Percentiles rank a stretch among this genome's conserved stretches.
These are phyloP conservation scores for Paecilomyces niveus DNA, from an alignment of 2,329 filamentous ascomycete species.

Conservation along the genomic window DNA sequence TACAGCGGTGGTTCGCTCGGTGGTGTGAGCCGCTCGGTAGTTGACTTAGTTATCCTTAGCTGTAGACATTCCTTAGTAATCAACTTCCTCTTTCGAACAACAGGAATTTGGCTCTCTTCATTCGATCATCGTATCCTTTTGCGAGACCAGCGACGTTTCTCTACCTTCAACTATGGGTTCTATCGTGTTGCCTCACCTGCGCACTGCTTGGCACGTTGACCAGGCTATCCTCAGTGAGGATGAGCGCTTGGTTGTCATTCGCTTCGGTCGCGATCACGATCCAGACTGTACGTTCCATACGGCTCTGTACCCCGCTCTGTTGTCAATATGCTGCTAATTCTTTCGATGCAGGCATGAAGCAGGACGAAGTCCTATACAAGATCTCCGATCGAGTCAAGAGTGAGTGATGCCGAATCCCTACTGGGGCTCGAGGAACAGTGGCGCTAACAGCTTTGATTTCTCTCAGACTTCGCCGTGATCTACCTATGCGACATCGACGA, in stretches of 20 bases:
- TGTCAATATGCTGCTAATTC: slow-evolving; percentile 10
- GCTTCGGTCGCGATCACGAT: slow-evolving; percentile 83
- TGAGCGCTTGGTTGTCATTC: slow-evolving; percentile 86
- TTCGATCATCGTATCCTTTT: background rate
- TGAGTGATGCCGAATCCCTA: slow-evolving; percentile 8
- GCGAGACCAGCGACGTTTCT: background rate
- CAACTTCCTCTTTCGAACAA: too few relatives aligned
- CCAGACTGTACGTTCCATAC: slow-evolving; percentile 54
- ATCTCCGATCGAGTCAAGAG: slow-evolving; percentile 89
- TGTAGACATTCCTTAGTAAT: too few relatives aligned
- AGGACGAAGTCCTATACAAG: slow-evolving; percentile 91
- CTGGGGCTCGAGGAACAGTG: background rate
- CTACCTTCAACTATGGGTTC: slow-evolving; percentile 56
- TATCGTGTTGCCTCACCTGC: slow-evolving; percentile 84
- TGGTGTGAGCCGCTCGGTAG: too few relatives aligned
- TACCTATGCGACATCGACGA: slow-evolving; percentile 91
- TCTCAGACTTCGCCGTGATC: slow-evolving; percentile 47
- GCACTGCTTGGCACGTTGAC: slow-evolving; percentile 95
- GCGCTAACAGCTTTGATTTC: background rate
- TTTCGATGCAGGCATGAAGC: slow-evolving; percentile 50
- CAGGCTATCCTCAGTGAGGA: slow-evolving; percentile 89
- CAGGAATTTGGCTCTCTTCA: too few relatives aligned
- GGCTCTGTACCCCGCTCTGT: background rate
- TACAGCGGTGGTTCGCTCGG: too few relatives aligned
- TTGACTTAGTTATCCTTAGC: too few relatives aligned